Evolutionary conservation across 441 rosid genomes (phyloP), one percentile per base, ranked within the genome.

Genomic region (Arabidopsis lyrata): DNA sequence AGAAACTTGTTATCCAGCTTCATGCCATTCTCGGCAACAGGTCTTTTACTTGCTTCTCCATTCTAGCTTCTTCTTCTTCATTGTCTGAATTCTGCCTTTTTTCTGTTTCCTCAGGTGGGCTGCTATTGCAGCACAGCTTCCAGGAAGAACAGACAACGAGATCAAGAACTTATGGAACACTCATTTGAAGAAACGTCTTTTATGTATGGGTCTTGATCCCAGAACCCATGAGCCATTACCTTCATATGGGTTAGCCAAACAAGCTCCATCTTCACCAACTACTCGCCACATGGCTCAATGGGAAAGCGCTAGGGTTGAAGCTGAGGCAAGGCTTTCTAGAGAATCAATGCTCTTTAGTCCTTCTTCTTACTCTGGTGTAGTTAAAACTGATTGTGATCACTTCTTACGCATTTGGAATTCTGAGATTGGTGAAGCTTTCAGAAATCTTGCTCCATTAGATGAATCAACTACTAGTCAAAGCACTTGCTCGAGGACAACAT

Each of bases 121-220:
- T n/a, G 85, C 94, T 5, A 89, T 89, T 56, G 91, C 94, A 12
- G 80, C 86, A 54, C 88, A 85, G 48, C 75, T 89, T 0, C 88
- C 94, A 14, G 91, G 94, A 60, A 83, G 91, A 74, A 86, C 94
- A 7, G 91, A 87, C 80, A 89, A 87, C 12, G 94, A 89, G 83
- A 86, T 89, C 66, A 89, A 89, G 85, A 89, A 89, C 82, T 70
- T 85, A 4, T 89, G 94, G 94, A 87, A 89, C 84, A 89, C 88
- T 50, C 91, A 87, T 68, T 78, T 89, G 68, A 87, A 87, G 84
- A 89, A 89, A 60, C 86, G 88, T 22, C 87, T 89, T 5, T 57
- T 89, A 13, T 54, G 71, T 50, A 77, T 83, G 91, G 94, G 94
- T 31, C 86, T 95, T 31, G 91, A 92, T 70, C 97, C 97, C 2